A percentile compares a stretch with the other conserved stretches of the same genome.
Conservation (phyloP, 2,329 filamentous ascomycete species). For the Botrytis squamosa region DNA sequence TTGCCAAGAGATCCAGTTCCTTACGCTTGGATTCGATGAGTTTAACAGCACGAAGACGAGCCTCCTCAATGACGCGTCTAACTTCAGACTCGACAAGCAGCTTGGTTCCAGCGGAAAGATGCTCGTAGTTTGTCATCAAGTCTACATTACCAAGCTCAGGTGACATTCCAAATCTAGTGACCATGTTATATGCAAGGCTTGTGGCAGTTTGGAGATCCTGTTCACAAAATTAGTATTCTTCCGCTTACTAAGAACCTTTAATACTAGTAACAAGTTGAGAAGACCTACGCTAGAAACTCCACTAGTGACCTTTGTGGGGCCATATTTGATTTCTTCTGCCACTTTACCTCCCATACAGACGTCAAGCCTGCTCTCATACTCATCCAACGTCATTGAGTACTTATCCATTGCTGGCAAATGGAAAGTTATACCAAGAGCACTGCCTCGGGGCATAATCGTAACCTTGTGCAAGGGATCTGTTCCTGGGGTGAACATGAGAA, state of each 20-base stretch:
- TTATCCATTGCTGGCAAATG: slow-evolving; percentile 90
- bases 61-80: slow-evolving; percentile 78
- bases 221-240: slow-evolving; percentile 36
- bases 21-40: slow-evolving; percentile 73
- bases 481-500: slow-evolving; percentile 75
- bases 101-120: slow-evolving; percentile 82
- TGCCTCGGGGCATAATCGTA: slow-evolving; percentile 89
- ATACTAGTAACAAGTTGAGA: not conserved
- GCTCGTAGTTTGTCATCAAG: slow-evolving; percentile 74
- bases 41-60: slow-evolving; percentile 68
- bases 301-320: slow-evolving; percentile 85
- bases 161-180: slow-evolving; percentile 88
- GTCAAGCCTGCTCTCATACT: slow-evolving; percentile 79
- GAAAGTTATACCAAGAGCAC: slow-evolving; percentile 81
- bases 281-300: slow-evolving; percentile 73
- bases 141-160: slow-evolving; percentile 85
- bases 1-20: slow-evolving; percentile 83
- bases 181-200: slow-evolving; percentile 78
- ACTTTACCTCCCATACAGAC: slow-evolving; percentile 83
- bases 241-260: not conserved
- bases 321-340: slow-evolving; percentile 88
- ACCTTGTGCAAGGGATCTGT: slow-evolving; percentile 88
- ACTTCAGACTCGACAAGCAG: slow-evolving; percentile 86
- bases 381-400: slow-evolving; percentile 80
- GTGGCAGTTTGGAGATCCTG: slow-evolving; percentile 85